These are phyloP conservation scores for Tulasnella sp. DNA, from an alignment of 768 basidiomycete species.

Conservation along the genomic window DNA sequence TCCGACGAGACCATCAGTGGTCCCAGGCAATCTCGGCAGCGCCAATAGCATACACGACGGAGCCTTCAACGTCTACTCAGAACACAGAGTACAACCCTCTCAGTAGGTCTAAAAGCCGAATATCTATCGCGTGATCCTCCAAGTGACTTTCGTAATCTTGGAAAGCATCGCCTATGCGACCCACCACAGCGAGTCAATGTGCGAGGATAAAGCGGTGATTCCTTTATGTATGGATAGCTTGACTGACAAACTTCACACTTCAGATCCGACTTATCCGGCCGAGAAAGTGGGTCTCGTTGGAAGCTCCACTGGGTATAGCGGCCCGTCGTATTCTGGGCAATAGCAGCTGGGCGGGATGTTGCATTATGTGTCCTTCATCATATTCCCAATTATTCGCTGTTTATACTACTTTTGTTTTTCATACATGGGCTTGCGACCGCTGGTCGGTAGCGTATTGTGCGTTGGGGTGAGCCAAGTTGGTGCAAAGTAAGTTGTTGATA, in stretches of 20 bases:
- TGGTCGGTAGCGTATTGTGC: background rate
- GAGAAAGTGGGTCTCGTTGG: too few species aligned
- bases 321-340: too few species aligned
- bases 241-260: background rate
- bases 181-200: background rate
- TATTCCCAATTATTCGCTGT: background rate
- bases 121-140: background rate
- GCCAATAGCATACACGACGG: background rate
- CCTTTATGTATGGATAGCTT: background rate
- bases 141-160: background rate
- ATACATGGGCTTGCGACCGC: background rate
- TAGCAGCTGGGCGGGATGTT: background rate
- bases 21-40: background rate
- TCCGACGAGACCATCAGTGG: constrained; percentile 1
- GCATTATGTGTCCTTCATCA: background rate
- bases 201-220: background rate
- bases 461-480: background rate
- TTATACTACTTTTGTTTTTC: background rate
- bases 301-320: too few species aligned
- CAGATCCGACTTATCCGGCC: background rate
- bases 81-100: background rate
- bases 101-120: background rate
- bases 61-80: background rate
- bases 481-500: background rate
- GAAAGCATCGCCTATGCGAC: background rate